Conservation (phyloP, 1,284 basidiomycete genomes). For the Malassezia psittaci region DNA sequence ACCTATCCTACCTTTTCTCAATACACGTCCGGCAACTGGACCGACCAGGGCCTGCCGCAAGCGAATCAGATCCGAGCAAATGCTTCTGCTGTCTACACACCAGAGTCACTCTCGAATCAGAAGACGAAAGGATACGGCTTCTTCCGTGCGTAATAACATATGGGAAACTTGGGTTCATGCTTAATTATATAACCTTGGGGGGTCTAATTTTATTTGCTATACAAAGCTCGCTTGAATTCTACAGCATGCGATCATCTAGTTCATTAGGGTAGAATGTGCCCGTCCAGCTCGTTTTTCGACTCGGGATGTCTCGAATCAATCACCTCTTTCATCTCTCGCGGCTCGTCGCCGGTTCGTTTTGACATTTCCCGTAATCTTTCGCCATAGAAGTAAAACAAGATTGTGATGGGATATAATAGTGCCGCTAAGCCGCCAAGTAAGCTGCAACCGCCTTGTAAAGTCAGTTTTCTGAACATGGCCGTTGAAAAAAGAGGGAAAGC, state of each 20-base stretch:
- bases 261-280: background rate
- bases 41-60: background rate
- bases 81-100: background rate
- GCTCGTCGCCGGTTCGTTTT: background rate
- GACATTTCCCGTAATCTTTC: background rate
- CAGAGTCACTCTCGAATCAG: background rate
- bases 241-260: background rate
- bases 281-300: background rate
- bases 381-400: conserved; percentile 8
- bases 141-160: background rate
- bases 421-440: conserved; percentile 13
- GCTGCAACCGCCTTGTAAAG: conserved; percentile 14
- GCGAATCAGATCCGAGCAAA: background rate
- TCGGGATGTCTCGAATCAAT: background rate
- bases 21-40: background rate
- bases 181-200: background rate
- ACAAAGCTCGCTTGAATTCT: background rate
- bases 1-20: conserved; percentile 17
- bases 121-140: background rate
- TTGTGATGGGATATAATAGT: conserved; percentile 9
- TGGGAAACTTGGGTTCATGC: background rate
- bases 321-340: background rate
- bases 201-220: background rate
- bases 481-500: conserved; percentile 20
- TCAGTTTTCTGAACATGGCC: conserved; percentile 4